phyloP scores from a whole-genome alignment of 768 basidiomycete genomes.

The Gautieria morchelliformis region DNA sequence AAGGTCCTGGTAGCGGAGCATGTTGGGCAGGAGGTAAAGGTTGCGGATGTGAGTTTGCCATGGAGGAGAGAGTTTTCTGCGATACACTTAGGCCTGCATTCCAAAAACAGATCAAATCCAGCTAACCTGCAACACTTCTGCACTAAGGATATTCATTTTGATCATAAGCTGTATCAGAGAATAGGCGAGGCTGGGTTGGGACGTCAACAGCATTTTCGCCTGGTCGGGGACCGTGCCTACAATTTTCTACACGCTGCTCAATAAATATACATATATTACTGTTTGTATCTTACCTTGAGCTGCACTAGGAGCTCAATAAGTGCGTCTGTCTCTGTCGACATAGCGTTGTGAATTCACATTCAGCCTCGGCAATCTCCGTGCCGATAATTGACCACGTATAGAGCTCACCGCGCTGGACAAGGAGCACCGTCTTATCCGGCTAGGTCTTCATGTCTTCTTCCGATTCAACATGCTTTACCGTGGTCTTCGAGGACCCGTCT shows the following conservation, averaged over 20 bases:
- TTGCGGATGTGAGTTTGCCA: conserved; percentile 2
- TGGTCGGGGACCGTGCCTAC: conserved; percentile 8
- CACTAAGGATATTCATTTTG: conserved; percentile 5
- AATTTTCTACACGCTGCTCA: conserved; percentile 5
- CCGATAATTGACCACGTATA: conserved; percentile 6
- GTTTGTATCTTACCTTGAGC: conserved; percentile 1
- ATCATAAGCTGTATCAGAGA: conserved; percentile 7
- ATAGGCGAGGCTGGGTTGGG: neutral
- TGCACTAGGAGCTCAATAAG: conserved; percentile 6
- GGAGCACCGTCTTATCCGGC: neutral
- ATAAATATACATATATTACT: too few species aligned
- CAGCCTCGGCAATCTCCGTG: conserved; percentile 1
- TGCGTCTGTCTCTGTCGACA: conserved; percentile 7
- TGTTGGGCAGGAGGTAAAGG: neutral
- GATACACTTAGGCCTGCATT: neutral
- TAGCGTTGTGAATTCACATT: neutral
- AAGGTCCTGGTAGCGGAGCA: neutral
- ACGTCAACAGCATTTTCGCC: conserved; percentile 4
- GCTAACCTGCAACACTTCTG: conserved; percentile 3
- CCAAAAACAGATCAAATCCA: neutral
- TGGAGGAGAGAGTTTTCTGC: conserved; percentile 1
- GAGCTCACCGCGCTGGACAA: neutral
- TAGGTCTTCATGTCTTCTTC: conserved; percentile 23
- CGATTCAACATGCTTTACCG: conserved; percentile 68
- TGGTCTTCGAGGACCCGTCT: conserved; percentile 61